Evolutionary conservation across 192 early-diverging fungal species (phyloP).

Genomic region (Umbelopsis sp.): DNA sequence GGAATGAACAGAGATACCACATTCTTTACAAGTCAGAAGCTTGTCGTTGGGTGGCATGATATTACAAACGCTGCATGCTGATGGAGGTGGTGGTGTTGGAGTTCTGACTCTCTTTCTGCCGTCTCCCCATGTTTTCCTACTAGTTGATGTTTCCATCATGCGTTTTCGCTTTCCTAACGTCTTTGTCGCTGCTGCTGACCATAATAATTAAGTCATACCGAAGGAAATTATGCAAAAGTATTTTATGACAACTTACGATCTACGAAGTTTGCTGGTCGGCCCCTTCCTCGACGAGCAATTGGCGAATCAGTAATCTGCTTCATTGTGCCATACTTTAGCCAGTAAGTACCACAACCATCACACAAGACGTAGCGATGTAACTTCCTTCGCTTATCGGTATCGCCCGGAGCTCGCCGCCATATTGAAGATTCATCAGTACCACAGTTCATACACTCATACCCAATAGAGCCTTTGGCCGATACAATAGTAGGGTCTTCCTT

Average conservation of each 20-base stretch:
- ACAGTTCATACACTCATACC: slow-evolving; percentile 45
- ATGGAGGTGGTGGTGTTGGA: slow-evolving; percentile 37
- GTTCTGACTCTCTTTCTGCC: slow-evolving; percentile 35
- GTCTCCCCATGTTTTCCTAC: slow-evolving; percentile 7
- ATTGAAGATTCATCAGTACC: slow-evolving; percentile 31
- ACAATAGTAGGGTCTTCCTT: slow-evolving; percentile 37
- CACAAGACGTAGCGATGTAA: slow-evolving; percentile 44
- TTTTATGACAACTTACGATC: slow-evolving; percentile 24
- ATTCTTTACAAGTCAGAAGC: slow-evolving; percentile 45
- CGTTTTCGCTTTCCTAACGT: slow-evolving; percentile 19
- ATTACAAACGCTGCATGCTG: slow-evolving; percentile 47
- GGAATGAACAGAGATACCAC: slow-evolving; percentile 50
- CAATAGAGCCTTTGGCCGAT: slow-evolving; percentile 13
- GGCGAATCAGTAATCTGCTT: slow-evolving; percentile 32
- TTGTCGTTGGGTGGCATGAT: slow-evolving; percentile 23
- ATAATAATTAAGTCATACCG: background rate
- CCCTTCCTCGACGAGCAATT: slow-evolving; percentile 6
- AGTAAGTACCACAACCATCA: slow-evolving; percentile 56
- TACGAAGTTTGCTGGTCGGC: slow-evolving; percentile 12
- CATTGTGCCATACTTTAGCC: slow-evolving; percentile 56
- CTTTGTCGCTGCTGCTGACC: slow-evolving; percentile 14
- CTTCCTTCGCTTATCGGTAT: slow-evolving; percentile 43
- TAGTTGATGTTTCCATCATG: slow-evolving; percentile 16
- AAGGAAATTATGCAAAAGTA: background rate
- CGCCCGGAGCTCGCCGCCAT: slow-evolving; percentile 45